Base-by-base conservation (phyloP, 345 rosid genomes). In the Melastoma malabathricum region DNA sequence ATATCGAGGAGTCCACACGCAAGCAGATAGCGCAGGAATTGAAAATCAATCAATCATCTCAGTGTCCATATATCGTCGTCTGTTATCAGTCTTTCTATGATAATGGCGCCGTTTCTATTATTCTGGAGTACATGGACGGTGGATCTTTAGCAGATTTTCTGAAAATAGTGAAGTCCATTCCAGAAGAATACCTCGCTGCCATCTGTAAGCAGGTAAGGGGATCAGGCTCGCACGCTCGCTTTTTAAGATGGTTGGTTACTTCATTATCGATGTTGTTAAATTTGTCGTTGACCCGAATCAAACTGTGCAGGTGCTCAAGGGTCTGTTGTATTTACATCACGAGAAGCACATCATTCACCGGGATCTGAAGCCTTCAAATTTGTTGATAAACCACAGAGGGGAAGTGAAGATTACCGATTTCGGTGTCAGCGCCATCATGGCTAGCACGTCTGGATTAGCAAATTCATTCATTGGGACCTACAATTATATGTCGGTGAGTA, bases 371-470 rank as follows among this genome's bases (percentile, higher is more conserved):
- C 97, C 97, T 16, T 86, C 94, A 1, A 86, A 90, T 64, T 68
- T 90, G 77, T 71, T 86, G 44, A 78, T 90, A 63, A 90, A 86
- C 61, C 98, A 90, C 57, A 73, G 79, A 71, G 98, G 98, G 47
- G 92, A 84, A 68, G 95, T 90, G 64, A 90, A 90, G 72, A 86
- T 90, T 59, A 79, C 98, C 14, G 95, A 90, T 65, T 90, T 90
- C 66, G 97, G 97, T 56, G 97, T 89, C 48, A 86, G 97, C 61
- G 72, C 84, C 38, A 81, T 89, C 56, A 73, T 86, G 86, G 71
- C 80, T 31, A 84, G 67, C 76, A 81, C 96, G 3, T 69, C 84
- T 9, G 96, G 88, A 44, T 80, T 68, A 70, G 94, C 96, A 25
- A 75, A 80, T 70, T 73, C 89, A 39, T 78, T 82, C 52, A 81